These are phyloP conservation scores for Mariannaea elegans DNA, from an alignment of 2,329 filamentous ascomycete species.

Conservation along the genomic window DNA sequence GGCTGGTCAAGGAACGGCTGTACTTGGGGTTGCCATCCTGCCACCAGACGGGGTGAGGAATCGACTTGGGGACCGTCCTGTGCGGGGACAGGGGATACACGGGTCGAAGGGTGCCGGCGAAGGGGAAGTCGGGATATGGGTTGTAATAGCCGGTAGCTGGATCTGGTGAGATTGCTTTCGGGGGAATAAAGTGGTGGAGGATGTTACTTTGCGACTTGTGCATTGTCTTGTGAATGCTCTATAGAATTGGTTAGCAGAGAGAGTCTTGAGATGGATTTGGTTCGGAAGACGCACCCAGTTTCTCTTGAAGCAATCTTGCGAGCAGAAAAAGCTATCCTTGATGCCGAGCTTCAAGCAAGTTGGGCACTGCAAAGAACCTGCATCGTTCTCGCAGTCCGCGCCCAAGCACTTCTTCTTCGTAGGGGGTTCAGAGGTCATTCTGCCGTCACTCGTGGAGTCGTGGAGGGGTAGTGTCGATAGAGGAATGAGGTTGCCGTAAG, in stretches of 20 bases:
- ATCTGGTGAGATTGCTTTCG: constrained; percentile 88
- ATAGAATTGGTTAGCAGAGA: constrained; percentile 22
- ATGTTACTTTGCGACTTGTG: constrained; percentile 79
- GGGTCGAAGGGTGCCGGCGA: constrained; percentile 82
- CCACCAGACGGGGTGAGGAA: constrained; percentile 88
- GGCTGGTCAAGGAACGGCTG: constrained; percentile 67
- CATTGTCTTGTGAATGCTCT: constrained; percentile 80
- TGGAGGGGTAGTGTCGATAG: not conserved
- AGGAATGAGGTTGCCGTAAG: not conserved
- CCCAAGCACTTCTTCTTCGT: constrained; percentile 79
- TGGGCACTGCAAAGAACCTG: constrained; percentile 88
- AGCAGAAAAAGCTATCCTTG: constrained; percentile 95
- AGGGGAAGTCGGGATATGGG: constrained; percentile 88
- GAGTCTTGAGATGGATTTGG: constrained; percentile 23
- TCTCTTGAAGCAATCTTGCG: constrained; percentile 98
- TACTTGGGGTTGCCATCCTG: constrained; percentile 78
- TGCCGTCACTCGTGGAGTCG: constrained; percentile 26
- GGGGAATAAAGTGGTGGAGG: constrained; percentile 77
- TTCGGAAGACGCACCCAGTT: constrained; percentile 80
- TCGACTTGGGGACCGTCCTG: constrained; percentile 79
- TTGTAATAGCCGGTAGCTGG: constrained; percentile 91
- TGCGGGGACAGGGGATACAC: constrained; percentile 83
- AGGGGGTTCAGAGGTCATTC: constrained; percentile 60
- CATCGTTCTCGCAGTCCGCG: constrained; percentile 85
- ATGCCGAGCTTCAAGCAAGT: constrained; percentile 90